Evolutionary conservation across 1,139 yeast genomes (phyloP).

Genomic region (Barnettozyma hawaiiensis): DNA sequence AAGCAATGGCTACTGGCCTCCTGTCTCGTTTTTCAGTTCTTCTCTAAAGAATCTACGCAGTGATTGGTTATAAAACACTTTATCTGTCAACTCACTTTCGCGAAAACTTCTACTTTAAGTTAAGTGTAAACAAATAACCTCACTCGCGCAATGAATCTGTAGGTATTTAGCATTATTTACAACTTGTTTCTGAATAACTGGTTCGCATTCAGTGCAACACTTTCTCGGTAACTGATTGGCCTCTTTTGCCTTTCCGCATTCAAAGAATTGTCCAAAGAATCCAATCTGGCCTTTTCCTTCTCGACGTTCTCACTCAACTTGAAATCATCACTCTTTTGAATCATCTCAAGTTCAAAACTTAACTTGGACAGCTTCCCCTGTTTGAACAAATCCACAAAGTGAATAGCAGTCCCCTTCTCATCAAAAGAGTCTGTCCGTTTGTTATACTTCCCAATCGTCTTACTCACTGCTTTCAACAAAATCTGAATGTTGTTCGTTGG

Average conservation of each 20-base stretch:
- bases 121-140: neutral
- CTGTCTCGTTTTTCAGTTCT: too few species aligned
- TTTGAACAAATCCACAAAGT: constrained; percentile 65
- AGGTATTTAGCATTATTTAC: too few species aligned
- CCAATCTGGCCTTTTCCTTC: constrained; percentile 25
- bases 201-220: constrained; percentile 21
- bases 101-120: neutral
- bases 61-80: too few species aligned
- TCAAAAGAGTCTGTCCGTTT: constrained; percentile 33
- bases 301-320: constrained; percentile 17
- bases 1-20: too few species aligned
- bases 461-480: constrained; percentile 52
- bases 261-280: constrained; percentile 25
- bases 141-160: too few species aligned
- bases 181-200: constrained; percentile 15
- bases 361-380: constrained; percentile 41
- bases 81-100: neutral
- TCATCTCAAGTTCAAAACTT: constrained; percentile 24
- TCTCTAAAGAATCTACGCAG: too few species aligned
- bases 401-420: constrained; percentile 58
- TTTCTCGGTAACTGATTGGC: constrained; percentile 17
- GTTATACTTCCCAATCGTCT: constrained; percentile 24
- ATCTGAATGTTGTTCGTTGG: constrained; percentile 76
- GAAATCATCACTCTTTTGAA: constrained; percentile 14
- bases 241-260: constrained; percentile 17